Base-by-base conservation (phyloP, 164 flowering plant species). In the Pachysandra terminalis region DNA sequence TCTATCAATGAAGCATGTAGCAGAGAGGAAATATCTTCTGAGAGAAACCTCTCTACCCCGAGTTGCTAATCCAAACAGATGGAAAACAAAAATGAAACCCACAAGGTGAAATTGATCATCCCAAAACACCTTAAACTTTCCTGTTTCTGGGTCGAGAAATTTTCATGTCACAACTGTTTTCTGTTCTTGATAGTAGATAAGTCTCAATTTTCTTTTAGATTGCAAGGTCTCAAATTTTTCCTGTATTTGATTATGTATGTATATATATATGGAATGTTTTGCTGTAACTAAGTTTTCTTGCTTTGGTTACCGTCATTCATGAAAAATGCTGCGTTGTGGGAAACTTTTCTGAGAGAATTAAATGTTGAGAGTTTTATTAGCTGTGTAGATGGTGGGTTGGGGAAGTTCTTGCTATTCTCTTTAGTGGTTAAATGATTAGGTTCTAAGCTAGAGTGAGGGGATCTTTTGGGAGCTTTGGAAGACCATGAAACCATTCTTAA, bases 1-100 rank as follows among this genome's bases (percentile, higher is more conserved):
- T 71, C 57, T 41, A 75, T 69, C 77, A 72, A 75, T 75, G 75
- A 75, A 72, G 74, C 63, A 37, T 58, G 70, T 66, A 70, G 63
- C 26, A 59, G 41, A 32, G 37, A 32, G 37, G 52, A 21, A 40
- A 57, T 35, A 51, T 68, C 61, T 67, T 58, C 41, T 56, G 53
- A 23, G 52, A 7, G 53, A 59, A 68, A n/a, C 19, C 45, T 59
- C 57, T 49, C 56, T 35, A 12, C 37, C 49, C 21, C 37, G 37
- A 32, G 40, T 54, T 3, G 21, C 22, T 54, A 19, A 32, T 66
- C 66, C 21, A 61, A 72, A 70, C 66, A 54, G 56, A 72, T 72
- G 75, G 75, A 72, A 67, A 67, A 25, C 57, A 56, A 67, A 35
- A n/a, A 61, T 72, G 67, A 72, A 53, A n/a, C 65, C 58, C 70